Evolutionary conservation across 2,329 filamentous ascomycete species (phyloP).

Genomic region (Paramyrothecium roridum): DNA sequence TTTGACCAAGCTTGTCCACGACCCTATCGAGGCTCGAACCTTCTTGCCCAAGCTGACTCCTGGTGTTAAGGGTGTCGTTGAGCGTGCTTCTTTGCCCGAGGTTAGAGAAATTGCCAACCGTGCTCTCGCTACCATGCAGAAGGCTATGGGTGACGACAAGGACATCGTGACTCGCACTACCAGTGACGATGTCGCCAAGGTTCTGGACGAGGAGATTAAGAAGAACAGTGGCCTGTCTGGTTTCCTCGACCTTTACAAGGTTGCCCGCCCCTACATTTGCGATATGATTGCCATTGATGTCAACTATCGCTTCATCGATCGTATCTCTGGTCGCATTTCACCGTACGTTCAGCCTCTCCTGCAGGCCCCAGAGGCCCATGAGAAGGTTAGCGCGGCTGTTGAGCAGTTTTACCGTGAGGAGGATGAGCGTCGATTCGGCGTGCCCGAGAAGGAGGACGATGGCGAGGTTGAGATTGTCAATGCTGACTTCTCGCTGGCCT

Average conservation of each 20-base stretch:
- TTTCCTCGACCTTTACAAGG: slow-evolving; percentile 60
- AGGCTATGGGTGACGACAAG: slow-evolving; percentile 79
- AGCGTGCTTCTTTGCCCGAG: slow-evolving; percentile 88
- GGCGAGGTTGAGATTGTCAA: slow-evolving; percentile 97
- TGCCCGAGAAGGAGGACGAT: slow-evolving; percentile 81
- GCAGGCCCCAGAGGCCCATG: slow-evolving; percentile 54
- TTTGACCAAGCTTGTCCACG: slow-evolving; percentile 95
- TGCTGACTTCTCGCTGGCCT: slow-evolving; percentile 93
- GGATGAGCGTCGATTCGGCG: slow-evolving; percentile 82
- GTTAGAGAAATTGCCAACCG: slow-evolving; percentile 86
- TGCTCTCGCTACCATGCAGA: slow-evolving; percentile 82
- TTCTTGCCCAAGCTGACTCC: slow-evolving; percentile 94
- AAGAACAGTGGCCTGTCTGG: slow-evolving; percentile 60
- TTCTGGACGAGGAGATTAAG: slow-evolving; percentile 75
- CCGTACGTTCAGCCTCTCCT: slow-evolving; percentile 76
- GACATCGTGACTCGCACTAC: slow-evolving; percentile 64
- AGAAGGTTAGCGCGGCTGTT: slow-evolving; percentile 68
- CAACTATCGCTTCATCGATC: slow-evolving; percentile 74
- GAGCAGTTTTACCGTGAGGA: slow-evolving; percentile 77
- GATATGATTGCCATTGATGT: slow-evolving; percentile 85
- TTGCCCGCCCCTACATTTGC: slow-evolving; percentile 71
- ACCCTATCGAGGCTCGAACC: slow-evolving; percentile 86
- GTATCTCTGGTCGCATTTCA: slow-evolving; percentile 65
- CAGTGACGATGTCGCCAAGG: slow-evolving; percentile 68
- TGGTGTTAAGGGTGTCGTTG: slow-evolving; percentile 84